phyloP scores from a whole-genome alignment of 2,329 filamentous ascomycete species.

The Cytospora leucostoma region DNA sequence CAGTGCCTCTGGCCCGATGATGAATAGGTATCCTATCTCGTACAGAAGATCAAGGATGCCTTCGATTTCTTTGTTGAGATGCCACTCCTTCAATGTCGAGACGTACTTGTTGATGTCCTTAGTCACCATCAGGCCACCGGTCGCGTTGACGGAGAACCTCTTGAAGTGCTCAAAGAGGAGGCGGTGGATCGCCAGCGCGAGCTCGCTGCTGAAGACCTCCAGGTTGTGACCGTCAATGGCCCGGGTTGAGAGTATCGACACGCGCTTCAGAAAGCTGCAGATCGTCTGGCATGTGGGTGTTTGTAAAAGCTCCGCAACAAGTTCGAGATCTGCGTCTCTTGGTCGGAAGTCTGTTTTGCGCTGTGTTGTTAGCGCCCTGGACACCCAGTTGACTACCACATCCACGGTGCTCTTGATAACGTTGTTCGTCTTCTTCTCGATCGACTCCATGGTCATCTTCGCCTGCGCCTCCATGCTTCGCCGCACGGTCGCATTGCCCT shows the following conservation, averaged over 20 bases:
- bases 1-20: slow-evolving; percentile 80
- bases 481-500: slow-evolving; percentile 85
- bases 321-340: slow-evolving; percentile 70
- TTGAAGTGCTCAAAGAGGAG: slow-evolving; percentile 92
- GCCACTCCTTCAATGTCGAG: slow-evolving; percentile 81
- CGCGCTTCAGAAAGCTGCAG: slow-evolving; percentile 74
- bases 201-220: slow-evolving; percentile 77
- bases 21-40: slow-evolving; percentile 94
- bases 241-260: slow-evolving; percentile 62
- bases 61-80: slow-evolving; percentile 67
- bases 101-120: slow-evolving; percentile 96
- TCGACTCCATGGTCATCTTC: slow-evolving; percentile 69
- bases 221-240: slow-evolving; percentile 84
- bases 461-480: slow-evolving; percentile 86
- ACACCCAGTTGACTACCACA: slow-evolving; percentile 74
- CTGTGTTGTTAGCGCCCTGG: slow-evolving; percentile 71
- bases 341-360: slow-evolving; percentile 90
- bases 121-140: slow-evolving; percentile 90
- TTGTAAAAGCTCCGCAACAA: slow-evolving; percentile 72
- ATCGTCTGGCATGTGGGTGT: slow-evolving; percentile 83
- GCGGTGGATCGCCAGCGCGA: slow-evolving; percentile 75
- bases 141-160: slow-evolving; percentile 88
- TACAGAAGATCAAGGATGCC: slow-evolving; percentile 79
- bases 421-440: slow-evolving; percentile 79
- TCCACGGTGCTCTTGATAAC: slow-evolving; percentile 60